phyloP scores from a whole-genome alignment of 2,329 filamentous ascomycete species.

The Rhinocladiella mackenziei region DNA sequence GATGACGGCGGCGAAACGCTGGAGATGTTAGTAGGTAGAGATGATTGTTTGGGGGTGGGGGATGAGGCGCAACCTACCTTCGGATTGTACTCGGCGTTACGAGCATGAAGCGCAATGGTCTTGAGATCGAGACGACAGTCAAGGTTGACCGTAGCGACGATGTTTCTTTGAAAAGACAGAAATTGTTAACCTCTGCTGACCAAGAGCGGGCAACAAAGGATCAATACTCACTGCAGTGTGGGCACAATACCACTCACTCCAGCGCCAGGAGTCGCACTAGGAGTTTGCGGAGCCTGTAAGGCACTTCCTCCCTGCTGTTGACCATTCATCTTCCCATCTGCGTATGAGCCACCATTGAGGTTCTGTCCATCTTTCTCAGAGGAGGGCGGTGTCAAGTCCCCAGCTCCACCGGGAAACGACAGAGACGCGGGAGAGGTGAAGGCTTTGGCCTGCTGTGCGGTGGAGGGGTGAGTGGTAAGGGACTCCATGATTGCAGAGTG shows the following conservation, averaged over 20 bases:
- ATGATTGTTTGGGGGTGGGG: no score
- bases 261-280: conserved; percentile 84
- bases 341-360: conserved; percentile 42
- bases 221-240: conserved; percentile 91
- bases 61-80: conserved; percentile 74
- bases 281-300: conserved; percentile 76
- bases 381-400: conserved; percentile 76
- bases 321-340: conserved; percentile 49
- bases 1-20: conserved; percentile 98
- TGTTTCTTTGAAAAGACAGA: conserved; percentile 72
- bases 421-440: conserved; percentile 90
- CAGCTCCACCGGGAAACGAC: conserved; percentile 80
- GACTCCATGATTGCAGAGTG: conserved; percentile 63
- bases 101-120: conserved; percentile 95
- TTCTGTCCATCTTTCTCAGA: conserved; percentile 63
- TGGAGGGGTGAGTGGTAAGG: conserved; percentile 86
- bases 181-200: conserved; percentile 51
- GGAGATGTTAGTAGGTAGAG: conserved; percentile 46
- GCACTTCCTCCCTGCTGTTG: conserved; percentile 64
- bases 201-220: conserved; percentile 43
- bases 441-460: conserved; percentile 87
- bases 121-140: conserved; percentile 96
- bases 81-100: conserved; percentile 97
- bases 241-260: conserved; percentile 83
- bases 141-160: conserved; percentile 97